Conservation (phyloP, 371 early-diverging fungal genomes). For the Saksenaea oblongispora region DNA sequence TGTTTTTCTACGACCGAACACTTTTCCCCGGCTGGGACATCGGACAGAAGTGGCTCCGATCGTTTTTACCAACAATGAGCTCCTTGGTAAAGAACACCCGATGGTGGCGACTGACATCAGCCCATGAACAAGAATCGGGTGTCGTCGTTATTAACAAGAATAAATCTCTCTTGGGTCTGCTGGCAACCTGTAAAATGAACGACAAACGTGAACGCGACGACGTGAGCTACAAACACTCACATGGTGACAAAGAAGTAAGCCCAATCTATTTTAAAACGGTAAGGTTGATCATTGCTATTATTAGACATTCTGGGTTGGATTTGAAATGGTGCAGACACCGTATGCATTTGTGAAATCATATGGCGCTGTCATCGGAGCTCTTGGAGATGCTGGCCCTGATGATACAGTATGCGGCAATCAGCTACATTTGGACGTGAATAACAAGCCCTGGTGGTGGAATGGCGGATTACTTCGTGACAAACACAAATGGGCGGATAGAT, state of each 20-base stretch:
- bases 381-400: slow-evolving; percentile 45
- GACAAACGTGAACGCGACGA: slow-evolving; percentile 48
- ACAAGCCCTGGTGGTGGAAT: slow-evolving; percentile 54
- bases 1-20: slow-evolving; percentile 70
- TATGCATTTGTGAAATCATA: slow-evolving; percentile 54
- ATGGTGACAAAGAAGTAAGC: slow-evolving; percentile 61
- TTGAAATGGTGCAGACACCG: slow-evolving; percentile 58
- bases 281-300: background rate
- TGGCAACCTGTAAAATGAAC: slow-evolving; percentile 63
- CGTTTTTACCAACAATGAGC: slow-evolving; percentile 49
- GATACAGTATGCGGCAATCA: slow-evolving; percentile 57
- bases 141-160: slow-evolving; percentile 61
- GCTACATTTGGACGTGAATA: slow-evolving; percentile 42
- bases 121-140: slow-evolving; percentile 69
- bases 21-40: slow-evolving; percentile 37
- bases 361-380: slow-evolving; percentile 58
- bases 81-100: slow-evolving; percentile 42
- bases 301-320: slow-evolving; percentile 62
- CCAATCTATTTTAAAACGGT: background rate
- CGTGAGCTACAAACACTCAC: slow-evolving; percentile 44
- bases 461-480: slow-evolving; percentile 52
- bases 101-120: slow-evolving; percentile 42
- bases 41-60: slow-evolving; percentile 45
- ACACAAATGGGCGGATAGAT: slow-evolving; percentile 33
- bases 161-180: slow-evolving; percentile 51